A percentile compares a stretch with the other conserved stretches of the same genome.
Conservation (phyloP, 1,139 yeast genomes). For the Lizanozyma gosingica region DNA sequence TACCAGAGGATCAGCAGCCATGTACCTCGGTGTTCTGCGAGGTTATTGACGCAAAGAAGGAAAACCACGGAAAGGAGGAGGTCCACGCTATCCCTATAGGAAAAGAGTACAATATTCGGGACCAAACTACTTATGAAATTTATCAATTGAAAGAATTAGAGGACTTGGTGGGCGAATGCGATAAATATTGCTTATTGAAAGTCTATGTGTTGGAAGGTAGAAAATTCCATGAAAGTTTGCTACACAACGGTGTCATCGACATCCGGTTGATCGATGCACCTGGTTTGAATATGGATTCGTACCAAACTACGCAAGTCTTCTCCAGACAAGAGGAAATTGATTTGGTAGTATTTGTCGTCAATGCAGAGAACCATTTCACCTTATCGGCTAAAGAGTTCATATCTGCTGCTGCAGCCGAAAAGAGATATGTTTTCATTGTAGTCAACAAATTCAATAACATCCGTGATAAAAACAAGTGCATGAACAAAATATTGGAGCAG, state of each 20-base stretch:
- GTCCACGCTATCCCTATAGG: conserved; percentile 87
- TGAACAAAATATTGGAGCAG: conserved; percentile 69
- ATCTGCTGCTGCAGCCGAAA: conserved; percentile 84
- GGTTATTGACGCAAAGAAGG: conserved; percentile 68
- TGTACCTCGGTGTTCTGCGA: conserved; percentile 96
- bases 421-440: conserved; percentile 85
- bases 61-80: conserved; percentile 70
- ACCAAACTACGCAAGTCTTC: conserved; percentile 90
- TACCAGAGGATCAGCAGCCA: conserved; percentile 97
- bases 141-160: conserved; percentile 50
- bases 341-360: conserved; percentile 89
- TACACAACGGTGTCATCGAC: conserved; percentile 87
- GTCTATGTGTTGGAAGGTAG: conserved; percentile 77
- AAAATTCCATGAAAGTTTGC: conserved; percentile 57
- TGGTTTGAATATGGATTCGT: conserved; percentile 87
- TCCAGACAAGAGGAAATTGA: conserved; percentile 97
- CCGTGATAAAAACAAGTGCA: conserved; percentile 70
- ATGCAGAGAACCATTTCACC: conserved; percentile 94
- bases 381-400: conserved; percentile 91
- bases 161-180: conserved; percentile 65
- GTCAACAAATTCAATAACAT: conserved; percentile 88
- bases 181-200: conserved; percentile 62
- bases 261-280: conserved; percentile 95
- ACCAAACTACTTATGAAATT: conserved; percentile 57
- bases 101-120: conserved; percentile 44